These are phyloP conservation scores for Apiotrichum sp. DNA, from an alignment of 1,284 basidiomycete genomes.

Conservation along the genomic window DNA sequence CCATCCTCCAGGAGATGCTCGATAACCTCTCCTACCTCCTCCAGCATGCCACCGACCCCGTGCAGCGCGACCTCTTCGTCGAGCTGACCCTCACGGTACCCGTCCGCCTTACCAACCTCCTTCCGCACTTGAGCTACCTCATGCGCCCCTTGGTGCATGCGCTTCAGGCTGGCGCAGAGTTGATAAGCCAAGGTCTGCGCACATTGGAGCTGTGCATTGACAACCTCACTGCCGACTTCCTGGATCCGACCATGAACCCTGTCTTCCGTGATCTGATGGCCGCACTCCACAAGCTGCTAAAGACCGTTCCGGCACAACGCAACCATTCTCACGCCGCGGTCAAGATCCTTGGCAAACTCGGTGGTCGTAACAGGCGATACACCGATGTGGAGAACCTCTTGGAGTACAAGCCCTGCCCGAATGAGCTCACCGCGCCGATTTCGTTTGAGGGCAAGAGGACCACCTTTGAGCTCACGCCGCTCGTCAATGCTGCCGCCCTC, in stretches of 20 bases:
- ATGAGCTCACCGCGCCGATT: slow-evolving; percentile 62
- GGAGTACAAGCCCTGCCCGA: slow-evolving; percentile 63
- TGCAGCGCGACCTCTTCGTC: slow-evolving; percentile 82
- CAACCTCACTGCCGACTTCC: slow-evolving; percentile 95
- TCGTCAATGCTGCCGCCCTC: slow-evolving; percentile 65
- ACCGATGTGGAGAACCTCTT: slow-evolving; percentile 75
- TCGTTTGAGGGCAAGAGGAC: slow-evolving; percentile 68
- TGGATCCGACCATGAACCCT: slow-evolving; percentile 92
- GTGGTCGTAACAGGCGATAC: slow-evolving; percentile 86
- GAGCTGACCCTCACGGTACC: slow-evolving; percentile 97
- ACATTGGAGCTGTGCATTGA: slow-evolving; percentile 99
- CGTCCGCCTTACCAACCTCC: slow-evolving; percentile 86
- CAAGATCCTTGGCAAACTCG: slow-evolving; percentile 94
- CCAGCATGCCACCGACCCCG: slow-evolving; percentile 65
- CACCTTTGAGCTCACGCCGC: slow-evolving; percentile 64
- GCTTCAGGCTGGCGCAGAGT: slow-evolving; percentile 76
- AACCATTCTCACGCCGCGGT: slow-evolving; percentile 92
- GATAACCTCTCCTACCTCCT: slow-evolving; percentile 89
- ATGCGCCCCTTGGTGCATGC: slow-evolving; percentile 96
- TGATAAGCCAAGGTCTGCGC: slow-evolving; percentile 91
- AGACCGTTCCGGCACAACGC: slow-evolving; percentile 84
- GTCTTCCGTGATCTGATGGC: slow-evolving; percentile 92
- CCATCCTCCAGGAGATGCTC: slow-evolving; percentile 92
- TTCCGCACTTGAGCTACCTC: slow-evolving; percentile 90
- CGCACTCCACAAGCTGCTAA: slow-evolving; percentile 82